Base-by-base conservation (phyloP, 1,284 basidiomycete species). In the Pseudozyma pruni region DNA sequence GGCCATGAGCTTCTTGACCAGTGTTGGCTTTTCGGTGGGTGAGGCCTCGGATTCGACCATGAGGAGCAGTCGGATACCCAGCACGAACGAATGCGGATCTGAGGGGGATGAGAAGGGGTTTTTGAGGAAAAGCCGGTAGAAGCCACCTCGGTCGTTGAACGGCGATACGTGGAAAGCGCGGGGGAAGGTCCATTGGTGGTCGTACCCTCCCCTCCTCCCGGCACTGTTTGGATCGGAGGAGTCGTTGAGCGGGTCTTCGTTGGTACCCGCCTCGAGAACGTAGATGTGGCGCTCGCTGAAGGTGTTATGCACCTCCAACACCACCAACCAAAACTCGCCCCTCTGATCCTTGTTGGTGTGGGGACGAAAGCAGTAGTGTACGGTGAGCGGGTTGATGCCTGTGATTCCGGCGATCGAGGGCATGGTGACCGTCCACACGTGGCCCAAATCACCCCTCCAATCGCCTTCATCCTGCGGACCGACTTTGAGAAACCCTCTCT, bases 81-180 rank as follows among this genome's bases (percentile, higher is more conserved):
- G 46, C 8, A n/a, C 31, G 10, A 71, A 71, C 4, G 40, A 16
- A n/a, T n/a, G n/a, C n/a, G n/a, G n/a, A n/a, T n/a, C n/a, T 9
- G 43, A 23, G 8, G 22, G 14, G 1, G 19, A 4, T 5, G 29
- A n/a, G 34, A 74, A 75, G 4, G 75, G 68, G 16, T 72, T 52
- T 17, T 56, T 61, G 19, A 79, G 57, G n/a, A 72, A 64, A 19
- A 78, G 55, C 8, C 86, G 86, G 80, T 91, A 91, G 81, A 84
- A 89, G 0, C 90, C 90, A 17, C 86, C 85, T 4, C 90, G 86
- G 72, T 91, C 89, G 80, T 91, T 91, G 85, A 91, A 91, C 0
- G 90, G 90, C 0, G 90, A 91, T 25, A 91, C 90, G 74, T 91
- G 90, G 80, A 92, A 91, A 55, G 87, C 85, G 20, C 90, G 87